Evolutionary conservation across 306 rosid genomes (phyloP).

Genomic region (Lablab purpureus): DNA sequence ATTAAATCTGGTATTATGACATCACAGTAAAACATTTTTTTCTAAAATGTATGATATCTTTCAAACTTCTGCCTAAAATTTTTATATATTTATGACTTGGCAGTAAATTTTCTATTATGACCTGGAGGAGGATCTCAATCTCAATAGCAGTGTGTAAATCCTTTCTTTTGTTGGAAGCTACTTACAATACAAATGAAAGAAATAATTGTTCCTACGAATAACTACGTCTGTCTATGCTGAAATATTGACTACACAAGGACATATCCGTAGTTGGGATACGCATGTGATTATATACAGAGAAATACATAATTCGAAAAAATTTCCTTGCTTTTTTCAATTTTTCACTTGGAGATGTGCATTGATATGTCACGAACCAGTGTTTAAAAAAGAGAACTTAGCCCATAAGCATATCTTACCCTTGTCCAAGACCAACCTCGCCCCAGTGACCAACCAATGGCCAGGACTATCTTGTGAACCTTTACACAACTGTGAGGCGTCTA

Average conservation of each 20-base stretch:
- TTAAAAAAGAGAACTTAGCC: conserved; percentile 79
- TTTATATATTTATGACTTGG: no score
- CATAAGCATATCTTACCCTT: conserved; percentile 78
- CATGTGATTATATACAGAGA: conserved; percentile 18
- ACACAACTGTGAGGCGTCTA: conserved; percentile 67
- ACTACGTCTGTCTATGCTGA: not conserved
- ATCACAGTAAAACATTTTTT: no score
- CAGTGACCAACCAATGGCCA: conserved; percentile 93
- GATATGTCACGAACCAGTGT: conserved; percentile 46
- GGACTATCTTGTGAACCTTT: conserved; percentile 86
- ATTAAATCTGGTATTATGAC: no score
- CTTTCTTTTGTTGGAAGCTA: conserved; percentile 33
- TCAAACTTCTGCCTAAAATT: no score
- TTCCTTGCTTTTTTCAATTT: not conserved
- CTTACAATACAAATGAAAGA: conserved; percentile 45
- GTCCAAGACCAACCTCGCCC: conserved; percentile 76
- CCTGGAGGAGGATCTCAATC: not conserved
- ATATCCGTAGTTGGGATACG: conserved; percentile 12
- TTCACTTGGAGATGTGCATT: not conserved
- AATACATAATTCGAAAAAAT: not conserved
- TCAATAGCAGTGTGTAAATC: not conserved
- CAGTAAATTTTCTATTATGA: no score
- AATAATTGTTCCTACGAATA: conserved; percentile 24
- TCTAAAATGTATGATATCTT: no score
- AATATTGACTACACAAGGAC: not conserved